Percentiles rank a stretch among this genome's conserved stretches.
Evolutionary conservation across 805 yeast genomes (phyloP).

Genomic region (Barnettozyma botsteinii): DNA sequence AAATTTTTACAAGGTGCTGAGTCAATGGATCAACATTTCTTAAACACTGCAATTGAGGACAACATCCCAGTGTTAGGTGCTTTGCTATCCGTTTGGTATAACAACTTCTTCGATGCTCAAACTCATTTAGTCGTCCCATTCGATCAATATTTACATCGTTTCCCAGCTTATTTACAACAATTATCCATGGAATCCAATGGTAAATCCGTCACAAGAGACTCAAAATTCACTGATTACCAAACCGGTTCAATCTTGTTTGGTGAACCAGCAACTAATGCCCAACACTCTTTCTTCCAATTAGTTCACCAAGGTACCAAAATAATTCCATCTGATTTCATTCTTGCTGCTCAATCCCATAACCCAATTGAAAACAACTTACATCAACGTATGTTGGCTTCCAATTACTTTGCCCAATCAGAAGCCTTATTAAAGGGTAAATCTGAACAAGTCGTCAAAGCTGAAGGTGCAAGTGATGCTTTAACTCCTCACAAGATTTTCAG

Average conservation of each 20-base stretch:
- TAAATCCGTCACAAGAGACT: conserved; percentile 92
- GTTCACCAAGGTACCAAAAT: conserved; percentile 98
- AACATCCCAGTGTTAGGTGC: conserved; percentile 95
- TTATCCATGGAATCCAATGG: conserved; percentile 99
- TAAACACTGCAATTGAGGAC: conserved; percentile 74
- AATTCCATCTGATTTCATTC: conserved; percentile 93
- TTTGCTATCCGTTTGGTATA: conserved; percentile 93
- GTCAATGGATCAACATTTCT: conserved; percentile 91
- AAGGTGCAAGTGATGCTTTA: conserved; percentile 81
- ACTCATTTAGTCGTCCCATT: conserved; percentile 98
- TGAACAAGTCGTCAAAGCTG: conserved; percentile 74
- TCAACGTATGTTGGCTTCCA: conserved; percentile 98
- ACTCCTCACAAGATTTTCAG: conserved; percentile 95
- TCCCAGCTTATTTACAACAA: conserved; percentile 99
- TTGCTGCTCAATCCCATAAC: conserved; percentile 97
- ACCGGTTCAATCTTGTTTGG: conserved; percentile 96
- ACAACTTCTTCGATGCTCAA: conserved; percentile 96
- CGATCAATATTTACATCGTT: conserved; percentile 97
- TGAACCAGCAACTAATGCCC: conserved; percentile 98
- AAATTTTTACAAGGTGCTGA: conserved; percentile 95
- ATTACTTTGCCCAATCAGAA: conserved; percentile 97
- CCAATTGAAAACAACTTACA: conserved; percentile 92
- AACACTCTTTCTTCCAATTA: conserved; percentile 98
- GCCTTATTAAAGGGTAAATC: conserved; percentile 96
- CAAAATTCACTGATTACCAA: conserved; percentile 86